These are phyloP conservation scores for Achaetomium macrosporum DNA, from an alignment of 2,329 filamentous ascomycete species.

Conservation along the genomic window DNA sequence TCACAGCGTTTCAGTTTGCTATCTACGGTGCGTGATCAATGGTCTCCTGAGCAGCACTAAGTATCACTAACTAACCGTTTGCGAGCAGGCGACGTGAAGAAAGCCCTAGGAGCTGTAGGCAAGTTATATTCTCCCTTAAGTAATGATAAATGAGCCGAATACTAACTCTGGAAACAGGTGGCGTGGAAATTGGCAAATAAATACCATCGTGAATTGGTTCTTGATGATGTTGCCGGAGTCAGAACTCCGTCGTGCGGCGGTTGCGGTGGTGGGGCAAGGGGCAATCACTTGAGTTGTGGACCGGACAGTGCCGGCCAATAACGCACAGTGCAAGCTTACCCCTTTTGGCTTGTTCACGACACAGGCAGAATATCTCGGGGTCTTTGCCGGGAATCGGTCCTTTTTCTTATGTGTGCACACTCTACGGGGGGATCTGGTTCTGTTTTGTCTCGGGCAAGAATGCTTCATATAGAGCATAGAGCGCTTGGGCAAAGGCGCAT, in stretches of 20 bases:
- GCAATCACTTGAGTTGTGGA: neutral
- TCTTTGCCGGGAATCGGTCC: neutral
- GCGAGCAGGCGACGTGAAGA: too few relatives aligned
- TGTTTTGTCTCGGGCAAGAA: conserved; percentile 17
- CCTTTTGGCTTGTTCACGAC: conserved; percentile 6
- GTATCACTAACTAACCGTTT: too few relatives aligned
- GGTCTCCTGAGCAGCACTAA: too few relatives aligned
- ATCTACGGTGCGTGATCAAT: too few relatives aligned
- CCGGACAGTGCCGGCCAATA: neutral
- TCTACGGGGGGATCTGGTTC: conserved; percentile 17
- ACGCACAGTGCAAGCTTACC: neutral
- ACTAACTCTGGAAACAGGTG: conserved; percentile 38
- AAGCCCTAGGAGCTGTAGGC: too few relatives aligned
- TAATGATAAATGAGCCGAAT: neutral
- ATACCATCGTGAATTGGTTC: neutral
- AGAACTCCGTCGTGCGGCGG: neutral
- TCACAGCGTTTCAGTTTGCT: conserved; percentile 70
- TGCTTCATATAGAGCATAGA: conserved; percentile 24
- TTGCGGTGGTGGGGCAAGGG: neutral
- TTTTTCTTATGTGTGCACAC: conserved; percentile 11
- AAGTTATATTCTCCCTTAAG: neutral
- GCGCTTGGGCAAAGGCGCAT: conserved; percentile 18
- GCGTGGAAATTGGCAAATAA: conserved; percentile 62
- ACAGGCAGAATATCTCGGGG: neutral
- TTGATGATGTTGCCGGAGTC: neutral